Conservation (phyloP, 2,329 filamentous ascomycete species). For the Ustulina deusta region DNA sequence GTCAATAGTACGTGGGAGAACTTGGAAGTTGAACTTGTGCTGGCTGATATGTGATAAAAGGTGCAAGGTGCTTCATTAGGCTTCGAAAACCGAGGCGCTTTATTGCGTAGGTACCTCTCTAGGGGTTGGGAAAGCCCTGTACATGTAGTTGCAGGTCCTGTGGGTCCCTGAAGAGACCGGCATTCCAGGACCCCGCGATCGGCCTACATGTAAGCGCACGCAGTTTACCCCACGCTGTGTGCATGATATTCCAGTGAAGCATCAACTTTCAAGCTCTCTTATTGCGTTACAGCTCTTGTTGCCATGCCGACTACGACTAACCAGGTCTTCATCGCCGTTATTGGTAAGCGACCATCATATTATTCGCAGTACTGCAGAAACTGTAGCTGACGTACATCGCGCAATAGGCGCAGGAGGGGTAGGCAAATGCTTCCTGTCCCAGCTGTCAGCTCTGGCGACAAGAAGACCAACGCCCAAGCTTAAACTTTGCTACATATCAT, state of each 20-base stretch:
- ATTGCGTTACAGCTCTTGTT: conserved; percentile 52
- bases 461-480: conserved; percentile 77
- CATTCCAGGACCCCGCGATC: conserved; percentile 48
- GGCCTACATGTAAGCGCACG: conserved; percentile 39
- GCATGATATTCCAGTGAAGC: conserved; percentile 23
- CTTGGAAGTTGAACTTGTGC: not conserved
- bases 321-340: conserved; percentile 65
- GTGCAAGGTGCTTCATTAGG: not conserved
- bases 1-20: not conserved
- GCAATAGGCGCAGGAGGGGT: conserved; percentile 86
- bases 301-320: conserved; percentile 53
- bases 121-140: conserved; percentile 7
- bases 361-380: conserved; percentile 2
- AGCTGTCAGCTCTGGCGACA: conserved; percentile 76
- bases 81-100: not conserved
- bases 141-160: not conserved
- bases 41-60: not conserved
- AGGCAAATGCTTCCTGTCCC: conserved; percentile 88
- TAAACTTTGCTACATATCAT: conserved; percentile 85
- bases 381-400: conserved; percentile 31
- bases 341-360: conserved; percentile 48
- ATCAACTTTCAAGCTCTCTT: conserved; percentile 3
- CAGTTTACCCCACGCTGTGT: conserved; percentile 39
- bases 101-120: not conserved
- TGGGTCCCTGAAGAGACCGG: not conserved